Percentiles rank a stretch among this genome's conserved stretches.
phyloP scores from a whole-genome alignment of 78 protist genomes.

The Guillardia theta region DNA sequence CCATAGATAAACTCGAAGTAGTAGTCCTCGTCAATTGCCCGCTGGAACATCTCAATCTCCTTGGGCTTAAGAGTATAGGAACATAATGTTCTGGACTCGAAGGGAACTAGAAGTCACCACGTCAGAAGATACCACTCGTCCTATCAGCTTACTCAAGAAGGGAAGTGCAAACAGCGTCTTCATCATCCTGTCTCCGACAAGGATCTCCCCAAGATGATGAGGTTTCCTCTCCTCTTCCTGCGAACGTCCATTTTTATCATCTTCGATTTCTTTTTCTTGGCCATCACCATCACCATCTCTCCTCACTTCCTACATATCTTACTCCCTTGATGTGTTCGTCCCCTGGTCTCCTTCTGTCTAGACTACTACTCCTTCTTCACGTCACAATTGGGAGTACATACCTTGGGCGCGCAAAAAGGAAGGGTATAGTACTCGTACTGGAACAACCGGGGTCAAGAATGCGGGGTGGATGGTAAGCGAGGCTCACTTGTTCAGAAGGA shows the following conservation, averaged over 20 bases:
- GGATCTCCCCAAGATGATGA: conserved; percentile 76
- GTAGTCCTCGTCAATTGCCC: conserved; percentile 83
- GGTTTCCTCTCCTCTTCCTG: conserved; percentile 22
- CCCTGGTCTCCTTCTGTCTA: background rate
- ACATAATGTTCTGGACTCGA: conserved; percentile 71
- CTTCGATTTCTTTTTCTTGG: too few species aligned
- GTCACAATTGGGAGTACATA: too few species aligned
- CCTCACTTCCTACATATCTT: too few species aligned
- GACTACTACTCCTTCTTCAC: background rate
- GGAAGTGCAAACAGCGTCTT: conserved; percentile 30
- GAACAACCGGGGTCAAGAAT: too few species aligned
- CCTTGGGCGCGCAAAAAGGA: conserved; percentile 82
- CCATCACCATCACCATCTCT: too few species aligned
- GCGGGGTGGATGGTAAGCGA: too few species aligned
- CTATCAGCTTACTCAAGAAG: background rate
- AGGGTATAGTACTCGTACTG: conserved; percentile 85
- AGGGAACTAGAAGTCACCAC: background rate
- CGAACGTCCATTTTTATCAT: too few species aligned
- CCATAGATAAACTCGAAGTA: conserved; percentile 85
- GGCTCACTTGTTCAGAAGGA: conserved; percentile 93
- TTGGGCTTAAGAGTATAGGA: conserved; percentile 42
- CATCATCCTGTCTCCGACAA: conserved; percentile 83
- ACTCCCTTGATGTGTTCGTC: too few species aligned
- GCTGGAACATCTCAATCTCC: conserved; percentile 62
- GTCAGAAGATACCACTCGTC: background rate